Conservation (phyloP, 306 rosid genomes). For the Trifolium dubium region DNA sequence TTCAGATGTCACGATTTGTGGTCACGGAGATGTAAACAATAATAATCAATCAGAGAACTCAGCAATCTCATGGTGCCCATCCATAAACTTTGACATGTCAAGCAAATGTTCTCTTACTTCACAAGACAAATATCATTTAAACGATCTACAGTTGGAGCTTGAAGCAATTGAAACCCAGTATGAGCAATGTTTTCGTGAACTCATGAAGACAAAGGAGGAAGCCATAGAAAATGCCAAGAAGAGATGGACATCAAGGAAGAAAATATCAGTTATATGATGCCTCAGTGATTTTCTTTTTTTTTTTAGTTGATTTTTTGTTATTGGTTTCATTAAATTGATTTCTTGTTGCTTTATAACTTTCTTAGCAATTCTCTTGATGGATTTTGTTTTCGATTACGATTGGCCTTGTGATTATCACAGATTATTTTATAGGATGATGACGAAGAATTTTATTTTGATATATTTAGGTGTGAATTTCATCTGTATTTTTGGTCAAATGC, state of each 20-base stretch:
- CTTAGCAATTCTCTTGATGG: conserved; percentile 6
- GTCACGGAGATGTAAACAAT: conserved; percentile 39
- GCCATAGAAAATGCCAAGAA: conserved; percentile 64
- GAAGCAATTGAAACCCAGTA: conserved; percentile 66
- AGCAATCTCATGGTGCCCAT: conserved; percentile 44
- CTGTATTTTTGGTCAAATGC: neutral
- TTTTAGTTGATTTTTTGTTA: neutral
- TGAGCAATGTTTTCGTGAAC: conserved; percentile 57
- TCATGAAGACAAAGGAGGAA: conserved; percentile 68
- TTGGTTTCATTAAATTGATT: conserved; percentile 35
- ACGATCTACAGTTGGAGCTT: conserved; percentile 68
- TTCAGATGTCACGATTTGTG: conserved; percentile 45
- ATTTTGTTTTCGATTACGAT: neutral
- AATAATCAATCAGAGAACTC: conserved; percentile 47
- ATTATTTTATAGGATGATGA: neutral
- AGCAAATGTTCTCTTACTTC: conserved; percentile 50
- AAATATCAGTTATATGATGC: conserved; percentile 47
- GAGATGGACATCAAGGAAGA: conserved; percentile 71
- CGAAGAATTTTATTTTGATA: neutral
- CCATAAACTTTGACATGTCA: conserved; percentile 46
- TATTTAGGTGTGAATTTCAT: neutral
- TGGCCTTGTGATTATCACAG: conserved; percentile 4
- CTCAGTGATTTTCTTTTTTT: conserved; percentile 1
- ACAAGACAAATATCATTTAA: conserved; percentile 42
- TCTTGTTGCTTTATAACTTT: conserved; percentile 18